Evolutionary conservation across 495 filamentous ascomycete species (phyloP), one percentile per base, ranked within the genome.

Genomic region (Pyrenopolyporus hunteri): DNA sequence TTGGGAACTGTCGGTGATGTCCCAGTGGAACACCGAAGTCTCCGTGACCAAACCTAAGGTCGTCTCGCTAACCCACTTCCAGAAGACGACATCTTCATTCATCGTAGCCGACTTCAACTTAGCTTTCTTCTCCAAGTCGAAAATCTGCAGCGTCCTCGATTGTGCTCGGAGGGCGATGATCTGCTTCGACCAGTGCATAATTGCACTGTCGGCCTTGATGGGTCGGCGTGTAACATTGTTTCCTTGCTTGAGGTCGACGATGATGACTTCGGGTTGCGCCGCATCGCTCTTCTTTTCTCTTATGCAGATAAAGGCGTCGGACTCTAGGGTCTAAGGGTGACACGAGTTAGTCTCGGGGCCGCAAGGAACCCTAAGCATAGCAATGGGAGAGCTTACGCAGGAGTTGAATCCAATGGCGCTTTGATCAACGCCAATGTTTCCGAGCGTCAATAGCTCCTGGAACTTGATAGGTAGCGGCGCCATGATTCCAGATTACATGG

Each of bases 131-230:
- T 83, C 83, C 47, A 99, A 82, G 74, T 99, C 92, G 78, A 99
- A 99, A 67, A 99, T 96, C 78, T 99, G 94, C 32, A 99, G 85
- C 55, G 95, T 98, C 57, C 92, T 85, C 44, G 84, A 83, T 69
- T 95, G 90, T 26, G 94, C 95, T 75, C 92, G 93, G 57, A 99
- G 84, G 37, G 95, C 94, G 71, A 99, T 98, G 75, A 98, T 93
- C 73, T 94, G 91, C 71, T 88, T 87, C 65, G 80, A 85, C 91
- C 92, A 97, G 84, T 99, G 94, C 94, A 99, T 97, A 72, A 99
- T 97, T 59, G 94, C 95, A 85, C 92, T 97, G 80, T 99, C 94
- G 65, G 94, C 95, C 79, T 97, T 98, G 82, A 99, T 99, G 6
- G 93, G 92, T 63, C 94, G 85, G 62, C 90, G 87, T 57, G 92